These are phyloP conservation scores for Diaporthe citri DNA, from an alignment of 2,329 filamentous ascomycete species.

Conservation along the genomic window DNA sequence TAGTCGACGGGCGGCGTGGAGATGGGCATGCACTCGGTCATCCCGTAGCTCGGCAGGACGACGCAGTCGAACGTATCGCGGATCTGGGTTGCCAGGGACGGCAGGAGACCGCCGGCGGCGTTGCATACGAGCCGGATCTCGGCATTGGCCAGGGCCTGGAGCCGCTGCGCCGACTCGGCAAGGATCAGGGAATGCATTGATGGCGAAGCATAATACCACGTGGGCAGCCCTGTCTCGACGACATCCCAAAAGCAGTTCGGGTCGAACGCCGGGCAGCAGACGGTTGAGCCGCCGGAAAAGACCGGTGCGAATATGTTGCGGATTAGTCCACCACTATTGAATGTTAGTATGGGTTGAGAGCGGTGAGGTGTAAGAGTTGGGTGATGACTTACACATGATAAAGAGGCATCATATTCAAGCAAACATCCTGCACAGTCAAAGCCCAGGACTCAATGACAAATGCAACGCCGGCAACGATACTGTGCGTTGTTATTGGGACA, in stretches of 20 bases:
- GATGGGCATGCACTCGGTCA: conserved; percentile 91
- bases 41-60: conserved; percentile 90
- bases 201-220: conserved; percentile 94
- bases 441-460: conserved; percentile 68
- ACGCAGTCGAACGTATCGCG: conserved; percentile 82
- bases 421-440: conserved; percentile 59
- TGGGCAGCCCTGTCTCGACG: conserved; percentile 80
- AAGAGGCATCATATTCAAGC: conserved; percentile 71
- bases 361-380: rapidly evolving
- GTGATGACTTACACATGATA: conserved; percentile 63
- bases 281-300: conserved; percentile 80
- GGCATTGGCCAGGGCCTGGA: conserved; percentile 68
- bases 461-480: conserved; percentile 63
- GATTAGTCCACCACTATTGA: conserved; percentile 70
- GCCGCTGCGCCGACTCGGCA: conserved; percentile 76
- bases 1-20: conserved; percentile 83
- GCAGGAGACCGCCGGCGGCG: conserved; percentile 86
- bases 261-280: conserved; percentile 85
- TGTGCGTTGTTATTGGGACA: conserved; percentile 64
- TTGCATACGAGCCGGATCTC: conserved; percentile 84
- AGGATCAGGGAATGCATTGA: conserved; percentile 93
- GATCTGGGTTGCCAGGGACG: conserved; percentile 83
- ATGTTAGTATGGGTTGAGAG: conserved; percentile 56
- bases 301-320: conserved; percentile 86
- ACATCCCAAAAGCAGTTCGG: conserved; percentile 86